These are phyloP conservation scores for Antarctomyces pellizariae DNA, from an alignment of 495 filamentous ascomycete species.

Conservation along the genomic window DNA sequence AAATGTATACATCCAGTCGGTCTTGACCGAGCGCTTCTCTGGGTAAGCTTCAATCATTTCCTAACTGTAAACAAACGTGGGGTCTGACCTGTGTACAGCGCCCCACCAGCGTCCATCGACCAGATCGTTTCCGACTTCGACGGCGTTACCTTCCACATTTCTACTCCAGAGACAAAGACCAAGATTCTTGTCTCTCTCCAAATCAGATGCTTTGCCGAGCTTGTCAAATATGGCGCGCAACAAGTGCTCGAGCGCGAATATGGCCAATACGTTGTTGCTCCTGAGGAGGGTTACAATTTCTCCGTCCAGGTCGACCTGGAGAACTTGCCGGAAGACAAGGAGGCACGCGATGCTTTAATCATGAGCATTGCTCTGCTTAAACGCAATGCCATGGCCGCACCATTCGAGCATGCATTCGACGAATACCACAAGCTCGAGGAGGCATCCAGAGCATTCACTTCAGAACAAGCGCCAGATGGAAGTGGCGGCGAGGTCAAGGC, in stretches of 20 bases:
- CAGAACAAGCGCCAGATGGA: constrained; percentile 77
- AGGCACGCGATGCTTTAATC: constrained; percentile 63
- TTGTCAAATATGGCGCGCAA: constrained; percentile 80
- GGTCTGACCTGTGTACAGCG: constrained; percentile 24
- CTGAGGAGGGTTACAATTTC: constrained; percentile 87
- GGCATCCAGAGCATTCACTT: constrained; percentile 71
- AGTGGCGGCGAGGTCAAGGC: constrained; percentile 89
- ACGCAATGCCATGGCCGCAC: constrained; percentile 94
- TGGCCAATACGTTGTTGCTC: constrained; percentile 64
- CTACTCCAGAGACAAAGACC: constrained; percentile 76
- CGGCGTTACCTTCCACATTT: constrained; percentile 91
- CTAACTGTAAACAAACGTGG: constrained; percentile 5
- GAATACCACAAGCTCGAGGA: constrained; percentile 70
- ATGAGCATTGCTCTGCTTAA: constrained; percentile 71
- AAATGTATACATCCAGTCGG: constrained; percentile 87
- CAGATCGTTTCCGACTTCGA: constrained; percentile 97
- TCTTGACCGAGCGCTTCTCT: constrained; percentile 84
- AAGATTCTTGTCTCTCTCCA: constrained; percentile 83
- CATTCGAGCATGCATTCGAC: constrained; percentile 89
- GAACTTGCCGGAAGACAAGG: constrained; percentile 55
- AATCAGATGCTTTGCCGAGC: constrained; percentile 81
- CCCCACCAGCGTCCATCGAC: constrained; percentile 68
- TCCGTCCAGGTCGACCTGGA: constrained; percentile 75
- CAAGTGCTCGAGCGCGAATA: constrained; percentile 84
- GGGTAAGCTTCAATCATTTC: constrained; percentile 30